These are phyloP conservation scores for Fusarium sp. DNA, from an alignment of 2,329 filamentous ascomycete genomes.

Conservation along the genomic window DNA sequence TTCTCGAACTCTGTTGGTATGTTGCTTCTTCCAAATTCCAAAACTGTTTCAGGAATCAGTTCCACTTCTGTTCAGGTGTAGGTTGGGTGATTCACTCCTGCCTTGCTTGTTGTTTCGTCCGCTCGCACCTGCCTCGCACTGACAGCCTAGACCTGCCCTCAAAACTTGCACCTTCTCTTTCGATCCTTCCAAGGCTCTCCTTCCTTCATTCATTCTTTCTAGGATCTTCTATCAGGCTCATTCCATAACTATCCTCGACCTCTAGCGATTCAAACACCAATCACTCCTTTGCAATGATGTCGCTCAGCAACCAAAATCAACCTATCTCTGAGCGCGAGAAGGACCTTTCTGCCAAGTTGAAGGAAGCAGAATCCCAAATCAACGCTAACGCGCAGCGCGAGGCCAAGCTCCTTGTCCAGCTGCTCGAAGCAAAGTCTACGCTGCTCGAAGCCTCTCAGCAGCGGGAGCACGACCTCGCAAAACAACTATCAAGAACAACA, in stretches of 20 bases:
- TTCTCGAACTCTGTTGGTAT: no score
- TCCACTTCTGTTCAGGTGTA: not conserved
- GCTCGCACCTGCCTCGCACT: not conserved
- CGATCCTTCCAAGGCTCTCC: not conserved
- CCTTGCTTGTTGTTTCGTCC: not conserved
- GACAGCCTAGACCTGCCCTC: not conserved
- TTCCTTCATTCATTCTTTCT: not conserved
- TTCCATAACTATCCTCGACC: no score
- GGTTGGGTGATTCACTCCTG: not conserved
- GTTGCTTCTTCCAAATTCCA: no score
- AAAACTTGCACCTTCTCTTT: not conserved
- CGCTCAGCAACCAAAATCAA: not conserved
- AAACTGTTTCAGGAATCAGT: no score
- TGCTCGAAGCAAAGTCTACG: slow-evolving; percentile 9
- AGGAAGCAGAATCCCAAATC: slow-evolving; percentile 10
- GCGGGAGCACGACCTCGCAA: slow-evolving; percentile 3
- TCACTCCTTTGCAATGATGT: slow-evolving; percentile 2
- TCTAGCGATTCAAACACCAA: not conserved
- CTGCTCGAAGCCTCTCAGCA: slow-evolving; percentile 17
- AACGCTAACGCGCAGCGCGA: slow-evolving; percentile 1
- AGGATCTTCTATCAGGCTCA: not conserved
- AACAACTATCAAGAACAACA: not conserved
- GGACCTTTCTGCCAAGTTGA: slow-evolving; percentile 15
- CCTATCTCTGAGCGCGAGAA: slow-evolving; percentile 11
- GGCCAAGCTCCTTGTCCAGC: slow-evolving; percentile 6